Evolutionary conservation across 257 asterid genomes (phyloP), one percentile per base, ranked within the genome.

Genomic region (Mentha longifolia): DNA sequence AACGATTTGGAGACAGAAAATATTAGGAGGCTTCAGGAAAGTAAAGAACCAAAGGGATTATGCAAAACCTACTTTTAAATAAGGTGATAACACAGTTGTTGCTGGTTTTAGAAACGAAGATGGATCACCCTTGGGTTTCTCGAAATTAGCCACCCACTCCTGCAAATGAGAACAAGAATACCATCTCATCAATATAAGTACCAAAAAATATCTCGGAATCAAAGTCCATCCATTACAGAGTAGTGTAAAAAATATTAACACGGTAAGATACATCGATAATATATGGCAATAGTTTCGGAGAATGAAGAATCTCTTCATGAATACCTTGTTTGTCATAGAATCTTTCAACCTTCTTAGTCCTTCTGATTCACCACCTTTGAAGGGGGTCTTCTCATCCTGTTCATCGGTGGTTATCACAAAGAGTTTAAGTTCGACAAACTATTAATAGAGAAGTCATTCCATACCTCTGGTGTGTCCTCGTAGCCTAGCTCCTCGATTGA

Each of bases 121-220:
- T 46, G 99, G 99, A 83, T 91, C 95, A 43, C 97, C 97, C 85
- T 91, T 91, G 67, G 99, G 99, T 77, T 94, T 94, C 88, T 94
- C 99, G 79, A 94, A 94, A 72, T 83, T 88, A 45, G 97, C 91
- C 63, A 89, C 93, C 97, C 97, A 91, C 16, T 87, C 96, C 97
- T 91, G 81, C 77, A 54, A 72, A 57, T 59, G 11, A 52, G 74
- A 75, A 78, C 2, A 28, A 28, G 31, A 28, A 28, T 28, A 28
- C 31, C 31, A 28, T 28, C 31, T 28, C 31, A 28, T 28, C 31
- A 28, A n/a, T 12, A 77, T 50, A 22, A 49, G 16, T 52, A 33
- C 63, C 75, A 49, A 4, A 52, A 9, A n/a, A n/a, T n/a, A n/a
- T n/a, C n/a, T n/a, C n/a, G n/a, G n/a, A n/a, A n/a, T n/a, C n/a